Conservation (phyloP, 2,329 filamentous ascomycete genomes). For the Calcarisporium arbuscula region DNA sequence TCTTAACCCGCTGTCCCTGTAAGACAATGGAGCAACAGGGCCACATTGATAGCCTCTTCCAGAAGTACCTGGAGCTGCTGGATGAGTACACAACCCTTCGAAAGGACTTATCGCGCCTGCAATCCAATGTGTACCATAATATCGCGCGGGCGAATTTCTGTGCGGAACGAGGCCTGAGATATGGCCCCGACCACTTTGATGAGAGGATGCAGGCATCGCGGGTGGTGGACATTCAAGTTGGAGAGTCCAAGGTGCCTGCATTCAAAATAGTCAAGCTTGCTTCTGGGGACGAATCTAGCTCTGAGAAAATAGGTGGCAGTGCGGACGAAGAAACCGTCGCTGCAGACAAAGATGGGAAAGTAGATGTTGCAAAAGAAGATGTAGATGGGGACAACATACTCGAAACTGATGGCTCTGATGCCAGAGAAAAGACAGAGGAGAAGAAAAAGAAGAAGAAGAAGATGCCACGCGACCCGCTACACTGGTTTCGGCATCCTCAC, state of each 20-base stretch:
- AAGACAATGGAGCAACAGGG: conserved; percentile 18
- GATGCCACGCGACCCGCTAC: conserved; percentile 37
- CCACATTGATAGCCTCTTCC: conserved; percentile 57
- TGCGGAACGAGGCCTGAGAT: conserved; percentile 55
- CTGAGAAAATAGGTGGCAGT: conserved; percentile 2
- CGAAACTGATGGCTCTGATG: background rate
- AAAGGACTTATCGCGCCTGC: conserved; percentile 43
- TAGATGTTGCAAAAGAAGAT: conserved; percentile 6
- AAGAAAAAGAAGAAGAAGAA: conserved; percentile 13
- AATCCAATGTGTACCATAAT: conserved; percentile 50
- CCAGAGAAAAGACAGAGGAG: conserved; percentile 10
- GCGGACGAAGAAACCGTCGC: conserved; percentile 5
- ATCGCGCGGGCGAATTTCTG: conserved; percentile 73
- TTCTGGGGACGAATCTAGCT: background rate
- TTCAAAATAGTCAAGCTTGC: conserved; percentile 13
- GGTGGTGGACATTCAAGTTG: conserved; percentile 24
- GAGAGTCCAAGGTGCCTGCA: conserved; percentile 5
- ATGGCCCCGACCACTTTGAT: conserved; percentile 67
- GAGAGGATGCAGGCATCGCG: conserved; percentile 61
- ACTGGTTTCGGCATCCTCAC: conserved; percentile 52
- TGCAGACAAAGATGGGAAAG: background rate
- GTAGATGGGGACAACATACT: background rate
- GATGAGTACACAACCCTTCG: conserved; percentile 61
- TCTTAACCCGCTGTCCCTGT: too few relatives aligned
- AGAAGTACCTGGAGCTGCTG: conserved; percentile 58